These are phyloP conservation scores for Dissophora ornata DNA, from an alignment of 192 early-diverging fungal genomes.

Conservation along the genomic window DNA sequence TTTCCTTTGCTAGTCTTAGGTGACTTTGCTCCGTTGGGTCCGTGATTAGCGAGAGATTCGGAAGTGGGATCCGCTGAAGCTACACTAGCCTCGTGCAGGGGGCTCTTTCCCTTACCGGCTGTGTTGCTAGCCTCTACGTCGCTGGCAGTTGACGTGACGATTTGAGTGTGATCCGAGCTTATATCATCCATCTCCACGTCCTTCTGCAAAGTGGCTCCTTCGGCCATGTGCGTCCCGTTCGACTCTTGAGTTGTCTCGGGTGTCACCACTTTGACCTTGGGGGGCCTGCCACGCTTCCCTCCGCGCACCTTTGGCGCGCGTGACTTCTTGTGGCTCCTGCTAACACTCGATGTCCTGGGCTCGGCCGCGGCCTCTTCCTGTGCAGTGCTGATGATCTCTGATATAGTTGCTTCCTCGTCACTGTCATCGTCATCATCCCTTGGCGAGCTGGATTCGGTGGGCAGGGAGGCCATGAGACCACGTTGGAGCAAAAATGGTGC, in stretches of 20 bases:
- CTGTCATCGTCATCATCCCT: slow-evolving; percentile 9
- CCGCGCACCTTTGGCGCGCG: background rate
- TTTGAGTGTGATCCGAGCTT: background rate
- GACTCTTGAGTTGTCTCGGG: background rate
- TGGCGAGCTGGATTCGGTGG: background rate
- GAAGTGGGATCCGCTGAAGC: background rate
- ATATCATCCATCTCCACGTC: background rate
- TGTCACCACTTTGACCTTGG: slow-evolving; percentile 3
- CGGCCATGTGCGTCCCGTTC: background rate
- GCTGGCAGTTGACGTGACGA: background rate
- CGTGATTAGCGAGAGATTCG: background rate
- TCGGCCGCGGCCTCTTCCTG: background rate
- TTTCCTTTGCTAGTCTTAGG: slow-evolving; percentile 15
- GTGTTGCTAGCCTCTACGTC: background rate
- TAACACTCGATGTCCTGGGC: background rate
- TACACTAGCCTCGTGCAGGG: background rate
- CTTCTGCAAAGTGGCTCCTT: background rate
- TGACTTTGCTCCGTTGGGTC: background rate
- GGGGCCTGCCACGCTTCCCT: slow-evolving; percentile 12
- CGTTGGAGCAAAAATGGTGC: slow-evolving; percentile 73
- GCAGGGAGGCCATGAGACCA: slow-evolving; percentile 27
- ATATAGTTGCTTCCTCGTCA: slow-evolving; percentile 1
- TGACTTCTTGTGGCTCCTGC: background rate
- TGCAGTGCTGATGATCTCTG: background rate
- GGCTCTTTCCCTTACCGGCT: background rate